Evolutionary conservation across 805 yeast species (phyloP).

Genomic region (Wickerhamiella qilinensis): DNA sequence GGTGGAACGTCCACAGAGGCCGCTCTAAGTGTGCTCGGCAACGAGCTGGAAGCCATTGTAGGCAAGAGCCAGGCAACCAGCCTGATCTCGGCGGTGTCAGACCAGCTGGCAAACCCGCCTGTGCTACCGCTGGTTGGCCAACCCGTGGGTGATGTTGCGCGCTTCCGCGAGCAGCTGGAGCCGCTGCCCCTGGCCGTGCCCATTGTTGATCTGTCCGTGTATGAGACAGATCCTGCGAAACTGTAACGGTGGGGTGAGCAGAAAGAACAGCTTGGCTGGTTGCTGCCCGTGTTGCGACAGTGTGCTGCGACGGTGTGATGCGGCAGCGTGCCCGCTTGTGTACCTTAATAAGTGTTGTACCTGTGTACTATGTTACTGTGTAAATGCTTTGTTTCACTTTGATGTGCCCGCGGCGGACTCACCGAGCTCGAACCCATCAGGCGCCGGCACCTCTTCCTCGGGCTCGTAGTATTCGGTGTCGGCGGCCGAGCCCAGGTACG

Average conservation of each 20-base stretch:
- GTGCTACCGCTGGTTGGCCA: constrained; percentile 10
- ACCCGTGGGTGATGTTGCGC: constrained; percentile 2
- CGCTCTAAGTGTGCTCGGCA: too few species aligned
- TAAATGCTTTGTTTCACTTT: too few species aligned
- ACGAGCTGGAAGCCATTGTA: too few species aligned
- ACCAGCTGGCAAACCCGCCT: constrained; percentile 7
- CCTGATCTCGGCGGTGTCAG: too few species aligned
- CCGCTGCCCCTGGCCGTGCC: constrained; percentile 6
- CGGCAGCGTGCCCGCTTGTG: too few species aligned
- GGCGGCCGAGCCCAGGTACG: constrained; percentile 16
- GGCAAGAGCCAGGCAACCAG: too few species aligned
- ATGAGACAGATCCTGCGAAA: constrained; percentile 4
- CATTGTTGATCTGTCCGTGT: constrained; percentile 1
- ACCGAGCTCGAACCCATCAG: constrained; percentile 11
- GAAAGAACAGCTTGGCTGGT: too few species aligned
- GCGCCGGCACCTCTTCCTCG: constrained; percentile 12
- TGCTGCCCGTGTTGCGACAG: too few species aligned
- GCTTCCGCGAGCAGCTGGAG: constrained; percentile 4
- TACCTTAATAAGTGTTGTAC: too few species aligned
- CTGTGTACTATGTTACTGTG: too few species aligned
- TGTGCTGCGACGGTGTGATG: too few species aligned
- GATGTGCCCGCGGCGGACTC: constrained; percentile 7
- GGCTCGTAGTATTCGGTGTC: constrained; percentile 18
- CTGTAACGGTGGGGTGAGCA: not conserved
- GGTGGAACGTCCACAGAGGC: too few species aligned